Base-by-base conservation (phyloP, 257 asterid genomes). In the Nyctanthes arbortristis region DNA sequence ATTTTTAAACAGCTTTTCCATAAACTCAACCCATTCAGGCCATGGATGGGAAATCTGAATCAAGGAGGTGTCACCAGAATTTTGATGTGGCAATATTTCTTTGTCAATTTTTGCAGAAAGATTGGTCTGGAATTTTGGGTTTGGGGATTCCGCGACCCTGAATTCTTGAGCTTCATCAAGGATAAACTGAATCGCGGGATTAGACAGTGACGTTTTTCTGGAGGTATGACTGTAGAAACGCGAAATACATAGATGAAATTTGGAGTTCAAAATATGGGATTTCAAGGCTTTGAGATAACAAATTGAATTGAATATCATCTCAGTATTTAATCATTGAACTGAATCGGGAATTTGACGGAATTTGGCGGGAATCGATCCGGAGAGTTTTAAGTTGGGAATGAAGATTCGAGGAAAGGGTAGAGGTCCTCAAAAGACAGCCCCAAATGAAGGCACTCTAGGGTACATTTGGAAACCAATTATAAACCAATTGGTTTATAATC, bases 21-120 rank as follows among this genome's bases (percentile, higher is more conserved):
- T 82, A 49, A 93, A 79, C 30, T 61, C 85, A 62, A 82, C 84
- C 99, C 96, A 93, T 65, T 94, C 97, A 54, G 81, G 86, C 96
- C 97, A 94, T 28, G 96, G 93, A 62, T 88, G 95, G 60, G 87
- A 81, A 68, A 84, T 81, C 66, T 73, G 75, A 71, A 72, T 65
- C 34, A 36, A 60, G 9, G 79, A 35, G 39, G 9, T 25, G 69
- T 47, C 56, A 8, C 27, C 54, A 59, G 40, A 24, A 29, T 74
- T 59, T 49, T 73, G 63, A 25, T 35, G 59, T 12, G 55, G 75
- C 29, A 33, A 4, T 16, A 24, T 12, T 58, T 69, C 78, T 67
- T 66, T 80, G 33, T 76, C 81, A 62, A 72, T 73, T 54, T 61
- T 79, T 30, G 45, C 35, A 35, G 62, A 71, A 45, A 61, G 30